A percentile compares a stretch with the other conserved stretches of the same genome.
phyloP scores from a whole-genome alignment of 1,139 yeast genomes.

The Candida neerlandica region DNA sequence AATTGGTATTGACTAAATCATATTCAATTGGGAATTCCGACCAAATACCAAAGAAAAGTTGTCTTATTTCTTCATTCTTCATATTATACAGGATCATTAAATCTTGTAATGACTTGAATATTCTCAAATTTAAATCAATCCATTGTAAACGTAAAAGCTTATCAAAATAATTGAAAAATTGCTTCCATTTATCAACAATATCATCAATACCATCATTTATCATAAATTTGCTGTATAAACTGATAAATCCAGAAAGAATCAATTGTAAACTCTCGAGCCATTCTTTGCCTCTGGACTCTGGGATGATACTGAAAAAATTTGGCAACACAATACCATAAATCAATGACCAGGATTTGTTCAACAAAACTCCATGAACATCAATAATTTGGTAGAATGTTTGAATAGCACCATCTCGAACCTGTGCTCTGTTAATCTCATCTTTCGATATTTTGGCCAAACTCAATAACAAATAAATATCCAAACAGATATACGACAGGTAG shows the following conservation, averaged over 20 bases:
- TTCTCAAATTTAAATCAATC: conserved; percentile 50
- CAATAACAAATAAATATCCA: conserved; percentile 65
- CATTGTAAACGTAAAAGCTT: conserved; percentile 40
- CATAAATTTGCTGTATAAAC: conserved; percentile 51
- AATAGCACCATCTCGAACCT: conserved; percentile 85
- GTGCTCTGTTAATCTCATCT: conserved; percentile 59
- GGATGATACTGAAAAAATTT: conserved; percentile 23
- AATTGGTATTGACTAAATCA: conserved; percentile 52
- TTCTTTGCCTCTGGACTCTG: conserved; percentile 29
- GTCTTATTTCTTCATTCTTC: conserved; percentile 28
- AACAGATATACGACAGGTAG: conserved; percentile 26
- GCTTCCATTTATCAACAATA: conserved; percentile 45
- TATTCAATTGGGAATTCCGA: conserved; percentile 57
- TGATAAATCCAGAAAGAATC: conserved; percentile 60
- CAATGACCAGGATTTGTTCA: conserved; percentile 56
- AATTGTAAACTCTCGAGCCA: conserved; percentile 61
- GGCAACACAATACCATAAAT: conserved; percentile 55
- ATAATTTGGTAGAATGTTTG: conserved; percentile 85
- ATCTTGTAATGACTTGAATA: conserved; percentile 54
- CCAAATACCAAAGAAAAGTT: conserved; percentile 66
- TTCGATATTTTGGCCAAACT: conserved; percentile 62
- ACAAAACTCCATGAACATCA: conserved; percentile 69
- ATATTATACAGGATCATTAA: conserved; percentile 39
- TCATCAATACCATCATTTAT: conserved; percentile 20
- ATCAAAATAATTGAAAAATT: conserved; percentile 51